Conservation (phyloP, 2,329 filamentous ascomycete genomes). For the Hawksworthiomyces lignivorus region DNA sequence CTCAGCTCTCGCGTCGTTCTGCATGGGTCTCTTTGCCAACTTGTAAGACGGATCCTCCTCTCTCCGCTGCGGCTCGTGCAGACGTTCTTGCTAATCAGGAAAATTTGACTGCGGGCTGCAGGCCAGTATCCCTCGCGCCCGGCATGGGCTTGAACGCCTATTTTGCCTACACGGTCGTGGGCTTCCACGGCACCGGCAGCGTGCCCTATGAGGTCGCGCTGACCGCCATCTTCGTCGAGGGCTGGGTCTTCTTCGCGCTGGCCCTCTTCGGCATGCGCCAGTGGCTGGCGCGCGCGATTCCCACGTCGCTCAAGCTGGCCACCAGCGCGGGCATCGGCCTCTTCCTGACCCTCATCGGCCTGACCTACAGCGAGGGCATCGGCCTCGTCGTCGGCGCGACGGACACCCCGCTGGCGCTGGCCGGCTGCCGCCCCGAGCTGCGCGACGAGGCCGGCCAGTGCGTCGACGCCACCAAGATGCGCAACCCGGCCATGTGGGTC, state of each 20-base stretch:
- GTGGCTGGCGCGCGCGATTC: conserved; percentile 61
- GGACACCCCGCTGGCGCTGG: no score
- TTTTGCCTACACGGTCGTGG: conserved; percentile 60
- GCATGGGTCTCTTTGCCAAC: conserved; percentile 77
- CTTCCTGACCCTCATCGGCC: conserved; percentile 42
- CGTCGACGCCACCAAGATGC: conserved; percentile 50
- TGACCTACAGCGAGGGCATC: conserved; percentile 75
- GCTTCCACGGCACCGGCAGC: conserved; percentile 47
- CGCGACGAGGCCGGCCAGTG: conserved; percentile 28
- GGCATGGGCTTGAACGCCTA: conserved; percentile 63
- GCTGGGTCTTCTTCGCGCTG: conserved; percentile 56
- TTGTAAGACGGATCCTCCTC: no score
- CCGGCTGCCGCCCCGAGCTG: no score
- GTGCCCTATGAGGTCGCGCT: conserved; percentile 54
- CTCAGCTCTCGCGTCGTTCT: conserved; percentile 63
- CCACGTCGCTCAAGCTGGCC: conserved; percentile 56
- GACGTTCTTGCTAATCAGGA: no score
- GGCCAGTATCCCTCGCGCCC: no score
- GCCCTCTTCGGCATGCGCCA: conserved; percentile 63
- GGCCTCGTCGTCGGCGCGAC: no score
- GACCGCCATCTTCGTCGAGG: conserved; percentile 57
- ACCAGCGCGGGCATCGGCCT: conserved; percentile 60
- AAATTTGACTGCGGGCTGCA: no score
- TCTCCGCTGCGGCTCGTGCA: no score
- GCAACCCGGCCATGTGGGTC: conserved; percentile 58